A percentile compares a stretch with the other conserved stretches of the same genome.
Evolutionary conservation across 2,329 filamentous ascomycete species (phyloP).

Genomic region (Graphilbum fragrans): DNA sequence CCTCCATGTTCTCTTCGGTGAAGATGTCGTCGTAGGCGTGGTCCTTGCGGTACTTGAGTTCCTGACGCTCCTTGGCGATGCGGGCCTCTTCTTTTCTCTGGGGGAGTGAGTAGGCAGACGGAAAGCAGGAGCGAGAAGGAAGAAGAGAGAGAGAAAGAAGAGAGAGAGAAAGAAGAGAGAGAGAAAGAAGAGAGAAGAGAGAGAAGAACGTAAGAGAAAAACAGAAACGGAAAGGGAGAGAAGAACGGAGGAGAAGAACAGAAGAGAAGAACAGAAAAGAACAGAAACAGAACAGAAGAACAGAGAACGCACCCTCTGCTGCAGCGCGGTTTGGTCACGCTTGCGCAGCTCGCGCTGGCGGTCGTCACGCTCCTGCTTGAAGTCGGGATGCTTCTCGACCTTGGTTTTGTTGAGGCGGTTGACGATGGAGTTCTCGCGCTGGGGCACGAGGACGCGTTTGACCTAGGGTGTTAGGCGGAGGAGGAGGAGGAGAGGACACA

Average conservation of each 20-base stretch:
- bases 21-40: conserved; percentile 94
- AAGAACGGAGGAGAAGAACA: no score
- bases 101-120: background rate
- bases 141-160: background rate
- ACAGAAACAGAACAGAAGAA: background rate
- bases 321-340: conserved; percentile 51
- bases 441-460: conserved; percentile 65
- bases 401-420: conserved; percentile 98
- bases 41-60: conserved; percentile 91
- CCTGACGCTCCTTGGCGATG: conserved; percentile 66
- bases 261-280: conserved; percentile 1
- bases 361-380: conserved; percentile 72
- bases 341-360: conserved; percentile 58
- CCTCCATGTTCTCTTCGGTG: conserved; percentile 65
- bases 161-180: background rate
- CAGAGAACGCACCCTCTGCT: conserved; percentile 41
- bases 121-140: background rate
- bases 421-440: conserved; percentile 79
- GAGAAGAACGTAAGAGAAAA: conserved; percentile 1
- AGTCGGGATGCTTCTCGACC: conserved; percentile 74
- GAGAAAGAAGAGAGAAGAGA: background rate
- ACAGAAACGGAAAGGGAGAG: background rate
- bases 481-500: no score
- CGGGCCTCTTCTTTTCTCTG: conserved; percentile 67
- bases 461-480: conserved; percentile 34